Percentiles rank a stretch among this genome's conserved stretches.
phyloP scores from a whole-genome alignment of 257 asterid species.

The Solanum microdontum region DNA sequence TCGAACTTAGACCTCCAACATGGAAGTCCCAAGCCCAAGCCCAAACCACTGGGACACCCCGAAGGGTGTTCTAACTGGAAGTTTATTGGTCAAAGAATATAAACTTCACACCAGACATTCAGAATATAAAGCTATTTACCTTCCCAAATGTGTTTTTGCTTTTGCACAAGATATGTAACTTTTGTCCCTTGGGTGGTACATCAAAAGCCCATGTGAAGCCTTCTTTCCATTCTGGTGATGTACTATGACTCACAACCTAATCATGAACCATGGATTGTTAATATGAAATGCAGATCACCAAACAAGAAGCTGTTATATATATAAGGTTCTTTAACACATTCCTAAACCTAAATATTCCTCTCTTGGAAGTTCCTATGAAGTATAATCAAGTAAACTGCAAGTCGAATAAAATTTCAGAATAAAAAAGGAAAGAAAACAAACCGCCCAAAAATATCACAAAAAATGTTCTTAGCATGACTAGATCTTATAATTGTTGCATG shows the following conservation, averaged over 20 bases:
- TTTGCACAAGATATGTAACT: constrained; percentile 56
- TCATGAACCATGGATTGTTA: not conserved
- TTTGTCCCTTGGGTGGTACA: constrained; percentile 89
- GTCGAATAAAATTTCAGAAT: not conserved
- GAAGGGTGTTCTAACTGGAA: not conserved
- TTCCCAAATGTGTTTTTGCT: constrained; percentile 75
- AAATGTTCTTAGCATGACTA: not conserved
- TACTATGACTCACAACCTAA: constrained; percentile 57
- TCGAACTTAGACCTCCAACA: not conserved
- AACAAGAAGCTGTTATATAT: not conserved
- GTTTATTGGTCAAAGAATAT: not conserved
- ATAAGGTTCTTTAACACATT: not conserved
- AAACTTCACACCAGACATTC: not conserved
- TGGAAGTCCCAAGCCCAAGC: not conserved
- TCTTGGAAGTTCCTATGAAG: not conserved
- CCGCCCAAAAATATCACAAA: not conserved
- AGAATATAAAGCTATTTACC: constrained; percentile 34
- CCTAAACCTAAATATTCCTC: not conserved
- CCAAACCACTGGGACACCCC: not conserved
- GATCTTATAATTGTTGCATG: not conserved
- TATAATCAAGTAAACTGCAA: not conserved
- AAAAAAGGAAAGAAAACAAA: not conserved
- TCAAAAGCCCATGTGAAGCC: constrained; percentile 86
- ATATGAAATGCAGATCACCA: not conserved
- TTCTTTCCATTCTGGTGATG: constrained; percentile 79